Evolutionary conservation across 768 basidiomycete species (phyloP).

Genomic region (Rhizopogon sp.): DNA sequence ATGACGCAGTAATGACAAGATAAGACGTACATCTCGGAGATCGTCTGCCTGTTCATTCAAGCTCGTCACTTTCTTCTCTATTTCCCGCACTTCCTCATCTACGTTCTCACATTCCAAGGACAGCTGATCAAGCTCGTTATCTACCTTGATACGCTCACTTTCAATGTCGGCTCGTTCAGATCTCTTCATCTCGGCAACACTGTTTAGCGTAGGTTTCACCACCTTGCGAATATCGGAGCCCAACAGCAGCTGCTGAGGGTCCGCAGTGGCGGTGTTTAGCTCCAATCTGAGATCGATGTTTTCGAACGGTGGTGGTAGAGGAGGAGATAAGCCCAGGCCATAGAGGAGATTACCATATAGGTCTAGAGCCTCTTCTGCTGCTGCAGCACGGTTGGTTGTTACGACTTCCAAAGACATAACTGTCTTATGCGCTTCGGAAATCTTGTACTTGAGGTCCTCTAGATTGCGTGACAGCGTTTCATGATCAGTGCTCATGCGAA

Average conservation of each 20-base stretch:
- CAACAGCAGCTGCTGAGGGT: slow-evolving; percentile 59
- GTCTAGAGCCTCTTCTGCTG: slow-evolving; percentile 79
- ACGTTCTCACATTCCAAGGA: slow-evolving; percentile 74
- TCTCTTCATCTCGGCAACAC: slow-evolving; percentile 68
- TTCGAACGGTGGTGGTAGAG: slow-evolving; percentile 64
- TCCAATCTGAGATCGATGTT: slow-evolving; percentile 76
- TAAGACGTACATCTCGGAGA: slow-evolving; percentile 63
- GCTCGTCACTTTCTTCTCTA: slow-evolving; percentile 67
- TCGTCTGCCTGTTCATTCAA: slow-evolving; percentile 77
- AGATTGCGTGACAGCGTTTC: slow-evolving; percentile 69
- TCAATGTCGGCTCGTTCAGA: slow-evolving; percentile 65
- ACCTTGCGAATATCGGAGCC: slow-evolving; percentile 69
- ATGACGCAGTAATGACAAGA: neutral
- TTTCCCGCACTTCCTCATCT: slow-evolving; percentile 69
- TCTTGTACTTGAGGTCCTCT: slow-evolving; percentile 72
- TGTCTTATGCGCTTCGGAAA: slow-evolving; percentile 64
- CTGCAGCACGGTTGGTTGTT: slow-evolving; percentile 71
- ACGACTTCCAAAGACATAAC: slow-evolving; percentile 82
- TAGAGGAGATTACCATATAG: slow-evolving; percentile 73
- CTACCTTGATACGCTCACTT: slow-evolving; percentile 73
- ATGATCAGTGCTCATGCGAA: slow-evolving; percentile 87
- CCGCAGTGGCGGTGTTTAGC: slow-evolving; percentile 71
- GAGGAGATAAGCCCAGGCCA: slow-evolving; percentile 72
- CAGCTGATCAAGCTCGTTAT: slow-evolving; percentile 78
- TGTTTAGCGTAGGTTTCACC: slow-evolving; percentile 72